Evolutionary conservation across 441 rosid genomes (phyloP).

Genomic region (Populus hybrid): DNA sequence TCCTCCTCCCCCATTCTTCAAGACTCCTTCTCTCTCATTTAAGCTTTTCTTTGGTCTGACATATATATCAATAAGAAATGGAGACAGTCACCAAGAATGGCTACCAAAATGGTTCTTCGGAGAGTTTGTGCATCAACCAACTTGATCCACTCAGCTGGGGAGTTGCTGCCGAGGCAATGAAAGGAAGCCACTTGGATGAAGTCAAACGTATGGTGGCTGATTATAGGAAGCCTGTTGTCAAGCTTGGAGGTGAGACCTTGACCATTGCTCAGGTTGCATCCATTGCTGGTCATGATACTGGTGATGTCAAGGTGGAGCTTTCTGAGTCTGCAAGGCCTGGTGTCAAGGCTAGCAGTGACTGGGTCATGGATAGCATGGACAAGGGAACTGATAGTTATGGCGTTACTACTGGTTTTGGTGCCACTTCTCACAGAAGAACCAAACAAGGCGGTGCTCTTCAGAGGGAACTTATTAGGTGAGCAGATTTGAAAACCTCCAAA

Average conservation of each 20-base stretch:
- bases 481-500: not conserved
- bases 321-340: constrained; percentile 58
- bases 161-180: constrained; percentile 53
- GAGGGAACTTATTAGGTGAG: constrained; percentile 56
- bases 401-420: constrained; percentile 77
- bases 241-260: constrained; percentile 59
- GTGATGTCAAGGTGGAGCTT: constrained; percentile 47
- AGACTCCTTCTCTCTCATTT: not conserved
- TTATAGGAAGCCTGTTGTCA: constrained; percentile 51
- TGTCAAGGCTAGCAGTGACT: constrained; percentile 70
- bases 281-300: constrained; percentile 27
- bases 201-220: constrained; percentile 68
- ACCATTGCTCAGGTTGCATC: constrained; percentile 72
- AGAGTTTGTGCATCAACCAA: constrained; percentile 11
- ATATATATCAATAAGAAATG: not conserved
- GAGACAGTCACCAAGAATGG: constrained; percentile 8
- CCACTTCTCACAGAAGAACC: constrained; percentile 75
- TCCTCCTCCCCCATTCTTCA: not conserved
- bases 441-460: constrained; percentile 68
- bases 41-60: not conserved
- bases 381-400: constrained; percentile 76
- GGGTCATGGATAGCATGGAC: constrained; percentile 74
- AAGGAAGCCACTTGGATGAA: constrained; percentile 73
- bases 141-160: constrained; percentile 69
- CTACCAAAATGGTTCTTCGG: constrained; percentile 28